phyloP scores from a whole-genome alignment of 352 stramenopile species.

The Phytophthora fragariaefolia region DNA sequence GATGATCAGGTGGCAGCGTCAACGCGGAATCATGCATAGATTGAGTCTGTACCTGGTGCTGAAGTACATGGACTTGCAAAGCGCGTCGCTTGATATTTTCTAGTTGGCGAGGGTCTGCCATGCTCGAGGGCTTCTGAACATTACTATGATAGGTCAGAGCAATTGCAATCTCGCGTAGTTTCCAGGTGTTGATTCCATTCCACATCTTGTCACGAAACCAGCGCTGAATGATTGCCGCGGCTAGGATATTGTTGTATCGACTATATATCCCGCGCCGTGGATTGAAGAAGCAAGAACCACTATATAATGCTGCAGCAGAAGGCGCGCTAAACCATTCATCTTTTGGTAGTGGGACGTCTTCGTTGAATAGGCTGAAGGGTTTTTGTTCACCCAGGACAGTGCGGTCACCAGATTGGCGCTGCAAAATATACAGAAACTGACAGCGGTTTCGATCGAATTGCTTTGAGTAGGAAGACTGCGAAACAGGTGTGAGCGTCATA shows the following conservation, averaged over 20 bases:
- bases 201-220: conserved; percentile 66
- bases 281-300: conserved; percentile 47
- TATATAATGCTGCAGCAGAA: background rate
- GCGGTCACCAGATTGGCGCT: conserved; percentile 7
- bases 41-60: conserved; percentile 50
- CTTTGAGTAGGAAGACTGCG: conserved; percentile 53
- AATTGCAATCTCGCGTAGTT: conserved; percentile 38
- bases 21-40: too few relatives aligned
- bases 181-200: conserved; percentile 55
- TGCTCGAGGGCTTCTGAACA: conserved; percentile 16
- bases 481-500: background rate
- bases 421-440: conserved; percentile 49
- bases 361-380: conserved; percentile 51
- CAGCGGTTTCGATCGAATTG: conserved; percentile 38
- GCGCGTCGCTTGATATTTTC: conserved; percentile 48
- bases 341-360: conserved; percentile 48
- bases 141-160: conserved; percentile 54
- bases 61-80: conserved; percentile 54
- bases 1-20: too few relatives aligned
- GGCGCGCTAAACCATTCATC: conserved; percentile 51
- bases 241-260: conserved; percentile 43
- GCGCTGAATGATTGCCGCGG: conserved; percentile 47
- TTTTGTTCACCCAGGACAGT: conserved; percentile 37
- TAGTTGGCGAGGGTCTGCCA: conserved; percentile 26
- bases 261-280: conserved; percentile 48